Evolutionary conservation across 805 yeast species (phyloP).

Genomic region (Ogataea siamensis): DNA sequence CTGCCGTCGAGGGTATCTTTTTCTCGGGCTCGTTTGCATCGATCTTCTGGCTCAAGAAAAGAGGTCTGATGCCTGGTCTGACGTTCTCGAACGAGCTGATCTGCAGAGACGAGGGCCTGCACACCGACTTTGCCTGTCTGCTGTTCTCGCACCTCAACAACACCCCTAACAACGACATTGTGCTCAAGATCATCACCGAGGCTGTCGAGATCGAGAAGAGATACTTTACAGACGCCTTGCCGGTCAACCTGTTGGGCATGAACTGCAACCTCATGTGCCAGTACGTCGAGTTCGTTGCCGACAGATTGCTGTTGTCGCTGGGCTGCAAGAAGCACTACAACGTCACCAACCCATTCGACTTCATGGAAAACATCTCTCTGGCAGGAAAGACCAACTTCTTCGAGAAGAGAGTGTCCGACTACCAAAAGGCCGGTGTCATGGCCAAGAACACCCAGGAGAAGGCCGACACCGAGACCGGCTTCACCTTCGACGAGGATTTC

Average conservation of each 20-base stretch:
- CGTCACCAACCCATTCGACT: slow-evolving; percentile 92
- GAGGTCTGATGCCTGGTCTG: slow-evolving; percentile 98
- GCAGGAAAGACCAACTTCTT: slow-evolving; percentile 99
- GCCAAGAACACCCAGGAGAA: slow-evolving; percentile 54
- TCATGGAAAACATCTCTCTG: slow-evolving; percentile 97
- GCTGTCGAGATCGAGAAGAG: slow-evolving; percentile 94
- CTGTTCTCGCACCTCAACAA: slow-evolving; percentile 88
- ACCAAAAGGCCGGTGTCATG: slow-evolving; percentile 99
- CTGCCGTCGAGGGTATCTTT: slow-evolving; percentile 98
- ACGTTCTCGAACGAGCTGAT: slow-evolving; percentile 97
- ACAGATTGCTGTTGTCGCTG: slow-evolving; percentile 84
- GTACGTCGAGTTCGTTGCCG: slow-evolving; percentile 97
- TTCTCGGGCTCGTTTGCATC: slow-evolving; percentile 98
- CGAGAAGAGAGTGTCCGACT: slow-evolving; percentile 97
- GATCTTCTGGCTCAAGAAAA: slow-evolving; percentile 97
- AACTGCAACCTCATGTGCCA: slow-evolving; percentile 92
- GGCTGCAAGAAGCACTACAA: slow-evolving; percentile 90
- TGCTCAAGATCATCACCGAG: slow-evolving; percentile 85
- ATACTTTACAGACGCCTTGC: slow-evolving; percentile 93
- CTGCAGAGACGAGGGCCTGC: slow-evolving; percentile 98
- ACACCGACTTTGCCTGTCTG: slow-evolving; percentile 97
- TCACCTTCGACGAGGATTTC: slow-evolving; percentile 92
- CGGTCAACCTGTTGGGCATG: slow-evolving; percentile 93
- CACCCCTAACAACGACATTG: slow-evolving; percentile 78
- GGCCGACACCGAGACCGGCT: slow-evolving; percentile 47